Evolutionary conservation across 2,329 filamentous ascomycete genomes (phyloP), one percentile per base, ranked within the genome.

Genomic region (Diplodia sapinea): DNA sequence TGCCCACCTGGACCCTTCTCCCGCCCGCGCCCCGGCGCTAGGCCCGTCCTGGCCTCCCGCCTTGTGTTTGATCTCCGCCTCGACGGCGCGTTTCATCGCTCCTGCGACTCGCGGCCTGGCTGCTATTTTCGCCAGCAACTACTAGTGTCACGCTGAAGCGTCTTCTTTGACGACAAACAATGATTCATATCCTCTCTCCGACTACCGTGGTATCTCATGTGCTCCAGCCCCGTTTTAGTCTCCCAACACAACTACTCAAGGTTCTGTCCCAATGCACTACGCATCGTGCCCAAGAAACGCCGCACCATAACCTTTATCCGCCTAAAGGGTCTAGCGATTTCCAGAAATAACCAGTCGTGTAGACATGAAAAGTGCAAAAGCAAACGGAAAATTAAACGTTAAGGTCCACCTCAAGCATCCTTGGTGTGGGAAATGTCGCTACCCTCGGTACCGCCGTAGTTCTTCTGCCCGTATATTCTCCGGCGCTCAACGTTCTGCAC

Each of bases 401-500:
- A 51, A 23, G 4, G 4, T 12, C 23, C 51, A 40, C 29, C 26
- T 59, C 54, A 66, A 20, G 64, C 40, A 17, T 62, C 57, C 54
- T 66, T 66, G 54, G 33, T 36, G 29, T 26, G 8, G n/a, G 31
- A 17, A 33, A 63, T 51, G 31, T 63, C 59, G 47, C 59, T 63
- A 1, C 59, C 59, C n/a, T 51, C 59, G 13, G 54, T 17, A 6
- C 55, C 65, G 15, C 65, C 65, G 65, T 67, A 67, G 65, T 31
- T 29, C 36, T 56, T 65, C 47, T 68, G 62, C 2, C 49, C 17
- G 47, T 52, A 55, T 43, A 65, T 65, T 13, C 57, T 77, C 69
- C 75, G 76, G 69, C 76, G 73, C 78, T 92, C 87, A 0, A 92
- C 86, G 72, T 96, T 96, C 36, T 89, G 88, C 73, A 97, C 87